Conservation (phyloP, 805 yeast species). For the Spathaspora passalidarum region DNA sequence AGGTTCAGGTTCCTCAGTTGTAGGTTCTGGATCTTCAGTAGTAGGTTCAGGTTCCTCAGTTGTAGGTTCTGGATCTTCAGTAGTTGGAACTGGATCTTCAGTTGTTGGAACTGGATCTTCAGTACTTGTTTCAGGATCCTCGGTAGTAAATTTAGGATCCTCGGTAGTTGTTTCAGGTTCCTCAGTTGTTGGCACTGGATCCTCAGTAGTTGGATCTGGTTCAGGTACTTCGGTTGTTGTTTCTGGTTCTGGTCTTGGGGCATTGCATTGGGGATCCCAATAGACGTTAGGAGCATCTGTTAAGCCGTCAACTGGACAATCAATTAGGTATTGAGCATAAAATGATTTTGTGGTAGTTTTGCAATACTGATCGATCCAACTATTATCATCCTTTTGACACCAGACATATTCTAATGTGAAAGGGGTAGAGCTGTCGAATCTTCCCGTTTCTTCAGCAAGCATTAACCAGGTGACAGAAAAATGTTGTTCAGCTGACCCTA, state of each 20-base stretch:
- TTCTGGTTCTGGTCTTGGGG: neutral
- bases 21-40: neutral
- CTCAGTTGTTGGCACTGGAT: neutral
- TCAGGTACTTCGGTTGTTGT: neutral
- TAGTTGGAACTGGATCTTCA: neutral
- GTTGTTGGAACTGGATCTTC: neutral
- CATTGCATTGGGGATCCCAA: conserved; percentile 2
- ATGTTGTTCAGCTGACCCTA: conserved; percentile 2
- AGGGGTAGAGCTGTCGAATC: neutral
- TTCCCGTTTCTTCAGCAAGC: neutral
- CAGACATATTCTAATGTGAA: conserved; percentile 1
- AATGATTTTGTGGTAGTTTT: neutral
- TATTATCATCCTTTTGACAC: neutral
- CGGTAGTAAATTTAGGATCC: conserved; percentile 1
- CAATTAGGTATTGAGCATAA: conserved; percentile 1
- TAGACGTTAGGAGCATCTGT: conserved; percentile 1
- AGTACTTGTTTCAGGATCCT: neutral
- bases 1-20: neutral
- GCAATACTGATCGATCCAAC: conserved; percentile 4
- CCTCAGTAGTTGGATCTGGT: conserved; percentile 1
- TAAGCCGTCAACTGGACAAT: neutral
- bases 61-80: neutral
- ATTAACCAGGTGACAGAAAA: conserved; percentile 3
- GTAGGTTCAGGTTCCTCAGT: neutral
- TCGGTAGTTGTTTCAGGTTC: conserved; percentile 1